Evolutionary conservation across 1,139 yeast species (phyloP).

Genomic region (Zygosaccharomyces sapae): DNA sequence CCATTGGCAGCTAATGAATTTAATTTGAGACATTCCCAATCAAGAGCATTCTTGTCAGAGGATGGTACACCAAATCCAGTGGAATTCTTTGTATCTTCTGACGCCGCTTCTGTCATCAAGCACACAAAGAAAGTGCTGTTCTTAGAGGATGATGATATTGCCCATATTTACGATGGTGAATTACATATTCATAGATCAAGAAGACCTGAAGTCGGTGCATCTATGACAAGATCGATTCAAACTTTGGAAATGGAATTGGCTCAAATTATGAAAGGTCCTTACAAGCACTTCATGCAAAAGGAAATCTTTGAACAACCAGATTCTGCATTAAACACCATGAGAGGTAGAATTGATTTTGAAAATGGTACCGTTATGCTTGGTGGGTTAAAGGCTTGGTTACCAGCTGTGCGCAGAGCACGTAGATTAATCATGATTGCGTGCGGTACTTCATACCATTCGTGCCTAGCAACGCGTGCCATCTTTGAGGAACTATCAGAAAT

Average conservation of each 20-base stretch:
- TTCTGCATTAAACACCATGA: constrained; percentile 96
- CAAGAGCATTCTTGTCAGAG: constrained; percentile 86
- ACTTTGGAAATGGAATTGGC: constrained; percentile 96
- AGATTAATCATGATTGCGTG: constrained; percentile 98
- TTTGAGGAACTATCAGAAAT: constrained; percentile 96
- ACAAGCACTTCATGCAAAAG: constrained; percentile 96
- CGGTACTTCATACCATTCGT: constrained; percentile 98
- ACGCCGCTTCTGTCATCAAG: constrained; percentile 93
- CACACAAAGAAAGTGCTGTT: constrained; percentile 96
- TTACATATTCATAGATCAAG: constrained; percentile 96
- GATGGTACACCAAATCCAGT: constrained; percentile 92
- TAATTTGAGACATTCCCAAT: constrained; percentile 76
- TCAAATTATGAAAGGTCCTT: constrained; percentile 97
- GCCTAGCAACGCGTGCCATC: constrained; percentile 92
- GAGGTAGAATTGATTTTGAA: constrained; percentile 96
- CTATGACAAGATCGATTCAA: constrained; percentile 91
- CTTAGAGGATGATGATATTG: constrained; percentile 97
- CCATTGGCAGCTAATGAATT: constrained; percentile 47
- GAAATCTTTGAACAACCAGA: constrained; percentile 99
- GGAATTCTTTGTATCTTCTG: constrained; percentile 94
- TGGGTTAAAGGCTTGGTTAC: constrained; percentile 79
- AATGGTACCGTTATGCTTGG: constrained; percentile 76
- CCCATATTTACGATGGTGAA: constrained; percentile 97
- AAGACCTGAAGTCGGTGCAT: constrained; percentile 74
- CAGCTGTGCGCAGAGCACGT: constrained; percentile 90